Evolutionary conservation across 2,329 filamentous ascomycete genomes (phyloP).

Genomic region (Xylaria sp.): DNA sequence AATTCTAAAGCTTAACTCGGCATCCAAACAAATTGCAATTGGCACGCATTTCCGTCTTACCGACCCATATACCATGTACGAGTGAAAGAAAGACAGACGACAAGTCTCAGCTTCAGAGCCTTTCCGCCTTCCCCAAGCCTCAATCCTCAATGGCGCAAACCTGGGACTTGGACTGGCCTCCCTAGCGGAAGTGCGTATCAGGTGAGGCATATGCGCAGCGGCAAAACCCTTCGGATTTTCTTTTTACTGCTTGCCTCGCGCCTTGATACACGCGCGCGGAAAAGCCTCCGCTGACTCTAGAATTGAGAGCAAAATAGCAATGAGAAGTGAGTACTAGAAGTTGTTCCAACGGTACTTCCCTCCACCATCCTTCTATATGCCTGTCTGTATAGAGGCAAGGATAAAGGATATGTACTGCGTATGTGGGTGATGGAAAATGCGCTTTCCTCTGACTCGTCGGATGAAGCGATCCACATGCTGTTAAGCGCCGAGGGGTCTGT

Average conservation of each 20-base stretch:
- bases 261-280: not conserved
- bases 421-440: constrained; percentile 38
- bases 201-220: not conserved
- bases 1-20: constrained; percentile 7
- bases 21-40: not conserved
- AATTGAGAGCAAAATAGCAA: not conserved
- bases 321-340: not conserved
- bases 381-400: constrained; percentile 8
- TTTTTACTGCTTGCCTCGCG: constrained; percentile 5
- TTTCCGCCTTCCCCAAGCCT: constrained; percentile 10
- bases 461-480: constrained; percentile 55
- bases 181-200: not conserved
- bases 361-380: constrained; percentile 6
- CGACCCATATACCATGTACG: not conserved
- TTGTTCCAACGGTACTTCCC: not conserved
- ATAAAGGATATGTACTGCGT: constrained; percentile 14
- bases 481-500: constrained; percentile 65
- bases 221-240: not conserved
- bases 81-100: not conserved
- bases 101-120: constrained; percentile 3
- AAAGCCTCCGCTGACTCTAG: not conserved
- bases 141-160: constrained; percentile 18
- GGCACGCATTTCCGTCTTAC: not conserved
- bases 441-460: constrained; percentile 52
- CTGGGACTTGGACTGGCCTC: not conserved